Base-by-base conservation (phyloP, 176 grass and related monocot species). In the Puya raimondii region DNA sequence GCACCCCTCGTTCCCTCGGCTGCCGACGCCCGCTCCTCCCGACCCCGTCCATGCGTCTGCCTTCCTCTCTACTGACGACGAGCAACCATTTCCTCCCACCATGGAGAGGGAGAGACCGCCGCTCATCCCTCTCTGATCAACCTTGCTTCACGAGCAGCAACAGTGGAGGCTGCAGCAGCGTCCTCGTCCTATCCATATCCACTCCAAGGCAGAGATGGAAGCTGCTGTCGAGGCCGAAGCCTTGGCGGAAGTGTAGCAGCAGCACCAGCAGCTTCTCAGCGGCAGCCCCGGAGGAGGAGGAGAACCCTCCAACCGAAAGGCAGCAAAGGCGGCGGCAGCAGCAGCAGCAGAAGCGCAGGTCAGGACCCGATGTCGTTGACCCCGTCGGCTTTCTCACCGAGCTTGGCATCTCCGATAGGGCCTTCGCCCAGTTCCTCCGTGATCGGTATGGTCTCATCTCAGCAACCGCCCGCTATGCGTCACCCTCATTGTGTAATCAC, bases 401-500 rank as follows among this genome's bases (percentile, higher is more conserved):
- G 72, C 53, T 76, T 11, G 88, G 88, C 63, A 78, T 92, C 52
- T 72, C 92, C 51, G 83, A 96, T 76, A 81, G 86, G 48, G 70
- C 70, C 9, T 96, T 96, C 51, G 72, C 92, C 4, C 88, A 92
- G 75, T 96, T 89, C 72, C 88, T 96, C 20, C 88, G 92, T 33
- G 88, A 96, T 14, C 73, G 92, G 91, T 96, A 83, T 50, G 64
- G 73, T 47, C 50, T 53, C 53, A 12, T 17, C 15, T 22, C 47
- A 5, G 47, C 21, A 13, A 4, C 20, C 51, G 14, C 22, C 6
- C 20, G 10, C 57, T 49, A 50, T 74, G 29, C 48, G 3, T 65
- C 5, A 78, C 16, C 7, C 53, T 21, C 54, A 13, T 7, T 48
- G 50, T 29, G 58, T 29, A 72, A 64, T 69, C 16, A n/a, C n/a